Evolutionary conservation across 768 basidiomycete genomes (phyloP), one percentile per base, ranked within the genome.

Genomic region (Podaxis sp.): DNA sequence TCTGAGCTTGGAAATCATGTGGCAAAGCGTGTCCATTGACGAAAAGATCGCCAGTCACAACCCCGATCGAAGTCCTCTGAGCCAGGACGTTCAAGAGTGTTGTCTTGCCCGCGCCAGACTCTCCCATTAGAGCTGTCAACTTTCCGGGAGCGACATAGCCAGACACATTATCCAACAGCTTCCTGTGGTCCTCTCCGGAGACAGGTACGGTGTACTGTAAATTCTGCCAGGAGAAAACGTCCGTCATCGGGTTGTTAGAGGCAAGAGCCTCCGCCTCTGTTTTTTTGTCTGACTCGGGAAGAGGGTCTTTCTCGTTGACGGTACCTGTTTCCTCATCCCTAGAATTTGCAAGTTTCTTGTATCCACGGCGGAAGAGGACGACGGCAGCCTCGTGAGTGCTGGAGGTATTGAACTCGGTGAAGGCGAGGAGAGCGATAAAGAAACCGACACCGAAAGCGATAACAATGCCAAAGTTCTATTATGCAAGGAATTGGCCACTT

Each of bases 61-160:
- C 77, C 22, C 85, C 85, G 11, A 69, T 72, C 58, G 75, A 74
- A 0, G 76, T 74, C 3, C 85, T 79, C 66, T 82, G 76, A 22
- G 86, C 85, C 7, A 86, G 74, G 61, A 80, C 88, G 73, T 83
- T 85, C 24, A 83, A 76, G 58, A 82, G 79, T 22, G 84, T 90
- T 37, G 84, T 90, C 81, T 80, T 81, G 29, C 81, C 81, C 22
- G 79, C 77, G 29, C 78, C 80, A 41, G 71, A 81, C 75, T 75
- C 82, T 62, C 81, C 93, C 92, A 89, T 93, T 70, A 87, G 82
- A 47, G 90, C 90, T 0, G 89, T 91, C 60, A 94, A 74, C 61
- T 85, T 93, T 2, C 94, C 94, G 2, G 93, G 94, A 12, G 85
- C 85, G 29, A 93, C 91, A 68, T 84, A 95, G 0, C 93, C 93